Base-by-base conservation (phyloP, 2,329 filamentous ascomycete species). In the Aspergillus felis region DNA sequence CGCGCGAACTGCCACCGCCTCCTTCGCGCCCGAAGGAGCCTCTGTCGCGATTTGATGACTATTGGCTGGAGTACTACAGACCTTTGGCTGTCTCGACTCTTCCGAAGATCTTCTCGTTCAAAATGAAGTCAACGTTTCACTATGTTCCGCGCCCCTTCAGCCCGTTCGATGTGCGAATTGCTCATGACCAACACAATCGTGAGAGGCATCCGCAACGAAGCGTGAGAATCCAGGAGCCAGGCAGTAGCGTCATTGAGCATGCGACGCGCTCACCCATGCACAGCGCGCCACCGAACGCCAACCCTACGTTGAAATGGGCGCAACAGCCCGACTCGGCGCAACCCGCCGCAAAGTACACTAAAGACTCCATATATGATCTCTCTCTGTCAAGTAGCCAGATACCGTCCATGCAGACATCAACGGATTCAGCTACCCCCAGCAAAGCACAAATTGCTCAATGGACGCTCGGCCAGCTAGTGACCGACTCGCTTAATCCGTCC, bases 51-150 rank as follows among this genome's bases (percentile, higher is more conserved):
- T 91, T 91, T 59, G 93, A 97, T 69, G 92, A 97, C 73, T 99
- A 96, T 74, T 99, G 94, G 94, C 81, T 94, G 7, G 94, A 99
- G 71, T 97, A 97, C 73, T 99, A 99, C 71, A 87, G 92, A 14
- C 94, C 94, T 0, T 82, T 90, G 7, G 90, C 90, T 0, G 78
- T 97, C 1, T 96, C 94, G 0, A 94, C 91, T 0, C 91, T 97
- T 64, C 84, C 87, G 14, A 99, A 97, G 71, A 89, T 97, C 71
- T 97, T 96, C 70, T 86, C 91, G 0, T 96, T 90, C 75, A 92
- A 90, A 70, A 90, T 97, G 83, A 96, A 93, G 69, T 92, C 90
- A 0, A 94, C 90, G 3, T 85, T 92, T 61, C 89, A 89, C 59
- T 92, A 93, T 70, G 88, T 93, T 32, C 89, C 90, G 10, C 82